Base-by-base conservation (phyloP, 106 monocot species). In the Gastrodia elata region DNA sequence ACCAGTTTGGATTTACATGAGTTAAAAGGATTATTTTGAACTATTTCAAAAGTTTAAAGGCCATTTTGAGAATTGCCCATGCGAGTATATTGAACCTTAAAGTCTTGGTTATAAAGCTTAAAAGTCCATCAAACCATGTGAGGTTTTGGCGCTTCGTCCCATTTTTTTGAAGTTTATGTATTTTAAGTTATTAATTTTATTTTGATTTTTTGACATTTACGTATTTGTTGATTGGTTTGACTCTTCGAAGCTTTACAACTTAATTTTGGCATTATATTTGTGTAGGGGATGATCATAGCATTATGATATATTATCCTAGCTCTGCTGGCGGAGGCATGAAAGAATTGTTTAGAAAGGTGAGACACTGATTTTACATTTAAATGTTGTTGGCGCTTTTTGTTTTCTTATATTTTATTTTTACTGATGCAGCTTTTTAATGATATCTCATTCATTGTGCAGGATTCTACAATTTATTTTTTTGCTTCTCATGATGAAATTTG, bases 261-360 rank as follows among this genome's bases (percentile, higher is more conserved):
- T 20, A 67, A 37, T 67, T 4, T 15, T 14, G 27, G n/a, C 5
- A 5, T 38, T 38, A 30, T 75, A 59, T 72, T 65, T 71, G 24
- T 55, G 40, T 80, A 98, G 97, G 97, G 68, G 97, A 98, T 85
- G 83, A 98, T 77, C 97, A 98, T 79, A 90, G 97, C 76, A 98
- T 98, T 82, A 98, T 98, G 97, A 93, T 98, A 78, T 98, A 98
- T 67, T 98, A 98, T 74, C 97, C 97, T 41, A 98, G 83, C 79
- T 98, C 90, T 77, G 97, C 97, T 78, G 97, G 97, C 74, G 93
- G 97, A 6, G 97, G 97, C 58, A 98, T 98, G 97, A 98, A 98
- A 76, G 97, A 93, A 75, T 81, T 98, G 64, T 98, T 98, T 70
- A 82, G 97, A 34, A 98, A 98, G 86, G 97, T 98, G 80, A 67